Base-by-base conservation (phyloP, 345 rosid species). In the Aethionema arabicum region DNA sequence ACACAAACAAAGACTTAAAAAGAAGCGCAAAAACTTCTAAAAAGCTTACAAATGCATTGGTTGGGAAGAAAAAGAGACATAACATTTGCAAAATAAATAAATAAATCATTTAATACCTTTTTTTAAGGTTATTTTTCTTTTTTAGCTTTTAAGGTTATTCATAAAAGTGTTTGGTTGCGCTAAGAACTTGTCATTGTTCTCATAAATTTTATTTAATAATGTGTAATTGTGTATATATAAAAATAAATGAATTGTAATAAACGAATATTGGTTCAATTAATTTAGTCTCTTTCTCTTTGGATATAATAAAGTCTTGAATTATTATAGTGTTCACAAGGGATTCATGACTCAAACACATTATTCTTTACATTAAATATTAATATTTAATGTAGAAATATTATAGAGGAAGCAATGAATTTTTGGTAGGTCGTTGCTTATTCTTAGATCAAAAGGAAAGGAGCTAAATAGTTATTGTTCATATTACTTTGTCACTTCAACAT, bases 1-100 rank as follows among this genome's bases (percentile, higher is more conserved):
- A n/a, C 7, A 35, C 6, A 35, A 35, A 35, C 37, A 35, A 35
- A 32, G 62, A 54, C 57, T 53, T 36, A 1, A 16, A 52, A 69
- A 69, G 67, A 45, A 53, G 41, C 4, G 56, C 56, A 61, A 41
- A 59, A 44, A 61, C 52, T 32, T 68, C 66, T 59, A 9, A 69
- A 69, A 69, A 69, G 73, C 63, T 61, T 69, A 69, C 73, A 69
- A 54, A 56, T 45, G 32, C 31, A 29, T 30, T 40, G 9, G 47
- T 15, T 49, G 52, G 30, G 32, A 11, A 59, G 35, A 52, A 32
- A 51, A 51, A 29, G 59, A 67, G 29, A 58, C 72, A 27, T 7
- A 41, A 43, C 52, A 36, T 37, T 59, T 41, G 29, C 12, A 48
- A 11, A 59, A n/a, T n/a, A n/a, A n/a, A n/a, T n/a, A n/a, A n/a